Percentiles rank a stretch among this genome's conserved stretches.
These are phyloP conservation scores for Penicillium sp. DNA, from an alignment of 2,329 filamentous ascomycete genomes.

Conservation along the genomic window DNA sequence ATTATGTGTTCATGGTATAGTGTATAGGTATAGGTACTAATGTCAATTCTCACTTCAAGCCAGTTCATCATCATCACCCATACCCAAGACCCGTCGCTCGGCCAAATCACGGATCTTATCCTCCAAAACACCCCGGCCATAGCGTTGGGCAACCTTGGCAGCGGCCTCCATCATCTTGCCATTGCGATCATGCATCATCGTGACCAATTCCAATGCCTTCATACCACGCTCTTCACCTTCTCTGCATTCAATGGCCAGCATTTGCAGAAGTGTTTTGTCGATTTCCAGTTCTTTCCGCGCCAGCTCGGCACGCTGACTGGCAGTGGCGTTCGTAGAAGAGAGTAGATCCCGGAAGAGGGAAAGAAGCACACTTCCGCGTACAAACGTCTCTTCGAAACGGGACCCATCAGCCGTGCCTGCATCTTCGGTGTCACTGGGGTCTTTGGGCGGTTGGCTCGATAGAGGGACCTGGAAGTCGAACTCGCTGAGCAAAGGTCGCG, in stretches of 20 bases:
- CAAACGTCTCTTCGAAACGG: slow-evolving; percentile 71
- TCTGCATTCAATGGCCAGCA: slow-evolving; percentile 83
- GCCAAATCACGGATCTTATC: slow-evolving; percentile 87
- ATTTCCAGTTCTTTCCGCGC: slow-evolving; percentile 72
- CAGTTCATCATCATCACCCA: slow-evolving; percentile 50
- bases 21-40: neutral
- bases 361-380: slow-evolving; percentile 66
- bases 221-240: slow-evolving; percentile 90
- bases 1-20: slow-evolving; percentile 1
- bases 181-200: slow-evolving; percentile 73
- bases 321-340: slow-evolving; percentile 58
- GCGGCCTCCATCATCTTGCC: slow-evolving; percentile 91
- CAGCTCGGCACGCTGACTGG: slow-evolving; percentile 61
- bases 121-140: slow-evolving; percentile 69
- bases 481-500: slow-evolving; percentile 79
- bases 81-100: slow-evolving; percentile 60
- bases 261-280: slow-evolving; percentile 83
- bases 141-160: slow-evolving; percentile 79
- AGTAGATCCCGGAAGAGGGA: slow-evolving; percentile 71
- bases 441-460: slow-evolving; percentile 47
- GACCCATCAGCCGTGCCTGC: slow-evolving; percentile 32
- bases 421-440: slow-evolving; percentile 32
- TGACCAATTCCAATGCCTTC: slow-evolving; percentile 87
- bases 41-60: slow-evolving; percentile 17
- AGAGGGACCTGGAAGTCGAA: slow-evolving; percentile 88